Evolutionary conservation across 495 filamentous ascomycete species (phyloP).

Genomic region (Lophium mytilinum): DNA sequence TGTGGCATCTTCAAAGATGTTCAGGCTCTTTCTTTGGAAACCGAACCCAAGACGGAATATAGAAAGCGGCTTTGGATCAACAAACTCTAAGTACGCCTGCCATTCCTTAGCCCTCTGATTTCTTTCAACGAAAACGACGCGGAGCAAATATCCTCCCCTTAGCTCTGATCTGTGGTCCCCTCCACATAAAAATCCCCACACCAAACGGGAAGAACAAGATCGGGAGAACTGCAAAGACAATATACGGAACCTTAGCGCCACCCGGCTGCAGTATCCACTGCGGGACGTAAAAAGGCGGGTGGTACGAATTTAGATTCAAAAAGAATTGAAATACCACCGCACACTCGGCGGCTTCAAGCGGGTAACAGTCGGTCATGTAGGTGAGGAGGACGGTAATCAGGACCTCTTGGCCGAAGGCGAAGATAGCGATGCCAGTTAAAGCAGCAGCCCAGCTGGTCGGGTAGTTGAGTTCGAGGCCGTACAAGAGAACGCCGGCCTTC

Average conservation of each 20-base stretch:
- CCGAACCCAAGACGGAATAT: too few species aligned
- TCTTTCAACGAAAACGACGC: too few species aligned
- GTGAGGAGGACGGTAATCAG: constrained; percentile 4
- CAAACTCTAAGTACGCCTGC: too few species aligned
- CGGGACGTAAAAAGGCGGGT: constrained; percentile 1
- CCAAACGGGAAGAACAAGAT: constrained; percentile 1
- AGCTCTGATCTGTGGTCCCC: not conserved
- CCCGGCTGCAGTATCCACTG: not conserved
- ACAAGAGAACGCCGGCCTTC: not conserved
- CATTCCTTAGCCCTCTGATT: too few species aligned
- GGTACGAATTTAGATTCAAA: constrained; percentile 7
- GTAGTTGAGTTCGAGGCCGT: constrained; percentile 5
- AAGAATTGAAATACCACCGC: constrained; percentile 7
- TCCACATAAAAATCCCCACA: not conserved
- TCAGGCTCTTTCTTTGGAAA: too few species aligned
- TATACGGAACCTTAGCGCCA: constrained; percentile 3
- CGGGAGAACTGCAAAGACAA: constrained; percentile 6
- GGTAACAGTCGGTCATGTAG: constrained; percentile 1
- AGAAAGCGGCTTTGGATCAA: too few species aligned
- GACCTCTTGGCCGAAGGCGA: constrained; percentile 3
- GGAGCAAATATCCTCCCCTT: not conserved
- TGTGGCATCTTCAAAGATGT: too few species aligned
- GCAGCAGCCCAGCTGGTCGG: constrained; percentile 1
- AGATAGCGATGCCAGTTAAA: constrained; percentile 1
- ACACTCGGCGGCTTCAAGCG: not conserved